Evolutionary conservation across 805 yeast genomes (phyloP).

Genomic region (Kregervanrija delftensis): DNA sequence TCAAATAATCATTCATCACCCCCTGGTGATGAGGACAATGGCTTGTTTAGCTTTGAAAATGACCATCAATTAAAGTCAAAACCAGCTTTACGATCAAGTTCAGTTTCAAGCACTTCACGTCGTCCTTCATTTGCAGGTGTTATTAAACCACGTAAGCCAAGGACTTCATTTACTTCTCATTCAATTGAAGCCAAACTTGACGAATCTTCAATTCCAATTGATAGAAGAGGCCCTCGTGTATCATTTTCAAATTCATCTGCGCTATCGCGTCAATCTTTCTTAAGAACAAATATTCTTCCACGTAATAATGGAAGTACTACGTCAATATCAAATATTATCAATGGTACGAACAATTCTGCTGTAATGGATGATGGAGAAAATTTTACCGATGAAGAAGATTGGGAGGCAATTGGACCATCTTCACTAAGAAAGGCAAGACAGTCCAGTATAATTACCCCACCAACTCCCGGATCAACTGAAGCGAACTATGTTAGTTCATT

Average conservation of each 20-base stretch:
- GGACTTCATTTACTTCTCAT: slow-evolving; percentile 26
- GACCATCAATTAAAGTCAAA: slow-evolving; percentile 10
- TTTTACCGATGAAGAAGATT: slow-evolving; percentile 90
- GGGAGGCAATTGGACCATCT: slow-evolving; percentile 86
- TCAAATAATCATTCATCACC: slow-evolving; percentile 1
- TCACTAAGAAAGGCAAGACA: slow-evolving; percentile 32
- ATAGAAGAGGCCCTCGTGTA: slow-evolving; percentile 26
- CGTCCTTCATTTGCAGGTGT: slow-evolving; percentile 30
- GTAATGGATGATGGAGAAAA: slow-evolving; percentile 34
- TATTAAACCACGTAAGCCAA: slow-evolving; percentile 28
- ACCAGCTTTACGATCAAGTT: slow-evolving; percentile 14
- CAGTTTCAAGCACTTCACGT: slow-evolving; percentile 17
- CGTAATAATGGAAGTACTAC: slow-evolving; percentile 16
- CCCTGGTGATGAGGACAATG: slow-evolving; percentile 32
- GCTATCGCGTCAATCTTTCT: slow-evolving; percentile 33
- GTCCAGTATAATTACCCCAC: slow-evolving; percentile 16
- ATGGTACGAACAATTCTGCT: no score
- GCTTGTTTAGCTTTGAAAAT: slow-evolving; percentile 21
- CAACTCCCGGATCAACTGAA: slow-evolving; percentile 8
- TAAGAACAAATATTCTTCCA: slow-evolving; percentile 28
- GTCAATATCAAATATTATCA: neutral
- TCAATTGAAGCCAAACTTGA: slow-evolving; percentile 26
- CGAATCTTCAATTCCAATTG: slow-evolving; percentile 25
- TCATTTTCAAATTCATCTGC: slow-evolving; percentile 29
- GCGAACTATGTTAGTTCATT: neutral